Base-by-base conservation (phyloP, 2,329 filamentous ascomycete species). In the Beauveria asiatica region DNA sequence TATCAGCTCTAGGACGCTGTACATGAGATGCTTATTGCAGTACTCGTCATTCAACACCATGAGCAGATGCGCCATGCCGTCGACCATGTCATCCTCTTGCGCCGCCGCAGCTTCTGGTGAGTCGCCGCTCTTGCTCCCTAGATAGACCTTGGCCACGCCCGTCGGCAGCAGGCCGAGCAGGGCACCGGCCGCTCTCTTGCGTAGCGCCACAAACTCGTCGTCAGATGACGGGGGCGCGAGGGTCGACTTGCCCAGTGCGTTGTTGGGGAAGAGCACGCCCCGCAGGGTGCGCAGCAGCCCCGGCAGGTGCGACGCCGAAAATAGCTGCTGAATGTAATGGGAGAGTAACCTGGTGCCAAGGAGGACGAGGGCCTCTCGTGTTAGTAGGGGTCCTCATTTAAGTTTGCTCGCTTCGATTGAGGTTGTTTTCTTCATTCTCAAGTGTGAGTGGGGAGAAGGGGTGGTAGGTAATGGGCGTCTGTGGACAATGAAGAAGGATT, bases 11-110 rank as follows among this genome's bases (percentile, higher is more conserved):
- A 97, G 75, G 52, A 94, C 79, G 49, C 84, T 80, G 69, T 96
- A 96, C 66, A 96, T 77, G 37, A 97, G 77, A 75, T 97, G 92
- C 76, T 92, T 95, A 75, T 99, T 99, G 74, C 92, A 88, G 75
- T 96, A 96, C 56, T 82, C 79, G 73, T 97, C 92, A 17, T 83
- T 83, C 65, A 96, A 87, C 42, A 92, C 78, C 67, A 88, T 84
- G 51, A 97, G 78, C 50, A 92, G 77, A 27, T 82, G 75, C 68
- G 86, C 83, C 64, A 90, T 80, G 66, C 87, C 81, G 62, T 76
- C 73, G 49, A 84, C 73, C 61, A 85, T 77, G 53, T 74, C 50
- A 7, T 82, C 76, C 23, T 80, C 44, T 11, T 23, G 45, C 76
- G 57, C 76, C 71, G 52, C 70, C 70, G 41, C 67, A 64, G 42